Evolutionary conservation across 140 eudicot genomes (phyloP), one percentile per base, ranked within the genome.

Genomic region (Oenanthe javanica): DNA sequence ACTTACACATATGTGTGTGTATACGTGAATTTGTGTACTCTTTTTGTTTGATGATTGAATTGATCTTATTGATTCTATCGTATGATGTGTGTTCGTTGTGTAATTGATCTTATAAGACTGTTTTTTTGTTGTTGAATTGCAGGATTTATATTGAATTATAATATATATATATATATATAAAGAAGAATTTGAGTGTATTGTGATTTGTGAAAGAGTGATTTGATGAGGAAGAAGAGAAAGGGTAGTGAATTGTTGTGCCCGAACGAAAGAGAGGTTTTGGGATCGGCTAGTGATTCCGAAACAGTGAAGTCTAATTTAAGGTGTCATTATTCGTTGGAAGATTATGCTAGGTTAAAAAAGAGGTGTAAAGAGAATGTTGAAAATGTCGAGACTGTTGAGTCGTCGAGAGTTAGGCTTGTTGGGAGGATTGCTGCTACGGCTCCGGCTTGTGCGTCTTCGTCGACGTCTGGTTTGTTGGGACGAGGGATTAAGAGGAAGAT

Each of bases 401-500:
- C 94, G 0, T 81, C 84, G 78, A 86, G 81, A 76, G 85, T 73
- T 55, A 77, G 90, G 83, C 88, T 84, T 76, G 93, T 86, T 4
- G 92, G 90, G 47, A 87, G 90, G 47, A 87, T 85, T 10, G 89
- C 91, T 0, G 91, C 93, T 13, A 87, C 96, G 5, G 93, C 90
- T 1, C 96, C 96, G 0, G 85, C 93, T 0, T 84, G 87, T 81
- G 91, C 85, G 4, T 83, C 89, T 2, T 87, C 90, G 11, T 87
- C 88, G 4, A 86, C 90, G 0, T 83, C 85, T 45, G 86, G 84
- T 75, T 80, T 77, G 55, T 84, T 88, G 0, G 91, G 91, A 1
- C 81, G 93, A 75, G 96, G 96, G 81, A 86, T 87, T 73, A 91
- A 91, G 87, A 83, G 96, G 83, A 91, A 91, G 59, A 91, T 91